Conservation (phyloP, 768 basidiomycete species). For the Fibroporia radiculosa region DNA sequence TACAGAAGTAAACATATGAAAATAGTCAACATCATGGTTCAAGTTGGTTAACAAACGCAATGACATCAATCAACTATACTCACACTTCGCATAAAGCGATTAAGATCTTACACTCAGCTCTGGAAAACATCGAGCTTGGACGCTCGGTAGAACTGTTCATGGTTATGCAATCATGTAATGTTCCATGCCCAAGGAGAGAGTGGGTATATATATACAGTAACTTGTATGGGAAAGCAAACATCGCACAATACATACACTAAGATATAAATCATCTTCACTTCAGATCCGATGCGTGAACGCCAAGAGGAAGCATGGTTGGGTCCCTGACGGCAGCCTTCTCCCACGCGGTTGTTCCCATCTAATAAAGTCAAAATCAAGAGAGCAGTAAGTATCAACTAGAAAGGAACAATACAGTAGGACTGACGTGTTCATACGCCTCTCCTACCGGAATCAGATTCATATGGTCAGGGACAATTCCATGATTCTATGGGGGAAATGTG, state of each 20-base stretch:
- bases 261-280: neutral
- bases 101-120: too few relatives aligned
- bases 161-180: too few relatives aligned
- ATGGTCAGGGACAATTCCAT: slow-evolving; percentile 52
- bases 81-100: too few relatives aligned
- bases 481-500: slow-evolving; percentile 26
- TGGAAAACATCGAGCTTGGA: too few relatives aligned
- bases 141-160: too few relatives aligned
- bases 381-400: neutral
- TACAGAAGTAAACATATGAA: too few relatives aligned
- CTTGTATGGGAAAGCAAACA: neutral
- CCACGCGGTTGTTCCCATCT: slow-evolving; percentile 55
- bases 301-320: slow-evolving; percentile 36
- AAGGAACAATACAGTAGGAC: slow-evolving; percentile 17
- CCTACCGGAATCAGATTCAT: slow-evolving; percentile 63
- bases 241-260: too few relatives aligned
- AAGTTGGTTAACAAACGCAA: too few relatives aligned
- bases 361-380: neutral
- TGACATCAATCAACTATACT: too few relatives aligned
- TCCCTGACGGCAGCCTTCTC: slow-evolving; percentile 29
- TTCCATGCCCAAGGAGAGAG: too few relatives aligned
- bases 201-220: neutral
- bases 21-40: too few relatives aligned
- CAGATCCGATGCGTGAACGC: slow-evolving; percentile 19
- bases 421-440: slow-evolving; percentile 56